Base-by-base conservation (phyloP, 441 rosid genomes). In the Populus hybrid region DNA sequence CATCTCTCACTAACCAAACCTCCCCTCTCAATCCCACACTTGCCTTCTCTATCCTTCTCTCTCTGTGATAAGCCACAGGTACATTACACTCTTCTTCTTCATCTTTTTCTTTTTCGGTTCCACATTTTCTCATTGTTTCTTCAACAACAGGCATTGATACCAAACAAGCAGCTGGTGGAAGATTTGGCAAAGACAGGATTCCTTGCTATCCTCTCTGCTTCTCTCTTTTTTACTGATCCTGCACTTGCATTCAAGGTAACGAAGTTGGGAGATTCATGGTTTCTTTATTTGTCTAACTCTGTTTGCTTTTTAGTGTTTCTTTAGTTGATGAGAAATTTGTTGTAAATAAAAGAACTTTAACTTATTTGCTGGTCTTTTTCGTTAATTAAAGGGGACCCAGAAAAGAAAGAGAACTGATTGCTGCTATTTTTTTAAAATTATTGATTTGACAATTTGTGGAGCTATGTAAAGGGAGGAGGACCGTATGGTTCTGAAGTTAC, bases 401-500 rank as follows among this genome's bases (percentile, higher is more conserved):
- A 21, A 65, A 23, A 23, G 68, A 21, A 26, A 16, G 35, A 34
- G 36, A 32, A 18, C n/a, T 16, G 18, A 24, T 67, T 12, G 70
- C 32, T 67, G 70, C 14, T 30, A 66, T 66, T 26, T 23, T 3
- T 24, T 72, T 9, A 30, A 30, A 30, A 30, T 30, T 30, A 42
- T 59, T 66, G 59, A 35, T 26, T 74, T 61, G 64, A 79, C 57
- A 76, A 74, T 81, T 66, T 81, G 32, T 30, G 32, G 32, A 30
- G 57, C 78, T 81, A 26, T 71, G 8, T 32, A 7, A 73, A 92
- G 99, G 98, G 97, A 32, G 99, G 99, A 79, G 99, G 97, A 26
- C 99, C 99, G 0, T 95, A 93, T 69, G 97, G 98, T 75, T 77
- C 91, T 68, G 99, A 81, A 83, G 99, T 95, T 50, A 95, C 97